Evolutionary conservation across 129 eudicot species (phyloP), one percentile per base, ranked within the genome.

Genomic region (Helichrysum umbraculigerum): DNA sequence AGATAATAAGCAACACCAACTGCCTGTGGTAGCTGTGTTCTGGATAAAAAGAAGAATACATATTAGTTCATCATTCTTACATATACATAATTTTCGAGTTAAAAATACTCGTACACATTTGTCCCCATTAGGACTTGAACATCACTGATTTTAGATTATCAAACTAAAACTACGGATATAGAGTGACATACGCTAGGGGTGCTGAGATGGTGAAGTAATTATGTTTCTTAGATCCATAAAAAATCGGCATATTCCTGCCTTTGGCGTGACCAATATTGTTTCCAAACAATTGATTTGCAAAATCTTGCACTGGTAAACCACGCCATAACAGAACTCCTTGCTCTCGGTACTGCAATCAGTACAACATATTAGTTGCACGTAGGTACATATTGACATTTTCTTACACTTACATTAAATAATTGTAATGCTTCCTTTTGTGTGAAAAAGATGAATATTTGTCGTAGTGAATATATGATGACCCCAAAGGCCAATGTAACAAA

Each of bases 11-110:
- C 96, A 51, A 81, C 96, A 2, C 96, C 96, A 1, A 78, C 92
- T 61, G 96, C 92, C 16, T 90, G 96, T 44, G 96, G 96, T 44
- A 90, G 80, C 67, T 90, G 96, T 17, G 92, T 85, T 17, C 96
- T 87, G 86, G 41, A 22, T 15, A 8, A 79, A 33, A 51, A 29
- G 30, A 33, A 20, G 56, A 9, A 50, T 9, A 50, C n/a, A 25
- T 25, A 25, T 9, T 17, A 11, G 34, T 32, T 32, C 34, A 32
- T 32, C 34, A 32, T 32, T 32, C 28, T 25, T 25, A 25, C 28
- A 25, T 25, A 25, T 25, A 25, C 1, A 25, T 25, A 25, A 25
- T 25, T 25, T 25, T 25, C 28, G 28, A 25, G 28, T 25, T 25
- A 25, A 25, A 32, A 32, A 42, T 11, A 42, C 51, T 6, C 51